These are phyloP conservation scores for Malassezia cuniculi DNA, from an alignment of 1,284 basidiomycete species.

Conservation along the genomic window DNA sequence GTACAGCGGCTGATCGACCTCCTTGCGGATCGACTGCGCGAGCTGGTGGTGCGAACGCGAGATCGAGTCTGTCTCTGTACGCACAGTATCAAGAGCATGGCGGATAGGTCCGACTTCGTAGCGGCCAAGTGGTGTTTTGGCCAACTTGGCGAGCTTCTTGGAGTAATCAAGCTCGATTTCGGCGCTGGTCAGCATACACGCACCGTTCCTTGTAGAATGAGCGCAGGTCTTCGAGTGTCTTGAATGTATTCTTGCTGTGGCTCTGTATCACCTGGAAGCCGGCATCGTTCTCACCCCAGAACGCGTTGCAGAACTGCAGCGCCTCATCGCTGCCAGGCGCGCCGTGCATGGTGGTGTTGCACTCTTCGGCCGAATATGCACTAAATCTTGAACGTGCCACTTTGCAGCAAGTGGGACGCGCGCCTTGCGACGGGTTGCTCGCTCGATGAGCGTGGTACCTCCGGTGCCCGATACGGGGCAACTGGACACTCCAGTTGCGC, in stretches of 20 bases:
- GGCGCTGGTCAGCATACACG: conserved; percentile 50
- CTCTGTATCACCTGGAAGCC: conserved; percentile 82
- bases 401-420: not conserved
- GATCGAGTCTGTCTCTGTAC: conserved; percentile 71
- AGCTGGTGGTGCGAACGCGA: conserved; percentile 58
- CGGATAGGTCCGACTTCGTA: conserved; percentile 88
- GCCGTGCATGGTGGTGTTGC: conserved; percentile 4
- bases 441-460: too few relatives aligned
- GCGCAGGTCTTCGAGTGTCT: conserved; percentile 76
- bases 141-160: conserved; percentile 67
- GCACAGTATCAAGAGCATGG: conserved; percentile 62
- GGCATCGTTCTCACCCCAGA: conserved; percentile 63
- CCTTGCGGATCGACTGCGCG: conserved; percentile 61
- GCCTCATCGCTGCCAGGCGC: conserved; percentile 3
- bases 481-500: not conserved
- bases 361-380: conserved; percentile 5
- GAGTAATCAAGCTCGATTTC: conserved; percentile 89
- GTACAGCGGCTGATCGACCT: conserved; percentile 54
- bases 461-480: too few relatives aligned
- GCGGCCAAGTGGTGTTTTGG: conserved; percentile 63
- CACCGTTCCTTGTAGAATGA: conserved; percentile 73
- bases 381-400: not conserved
- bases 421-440: too few relatives aligned
- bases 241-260: conserved; percentile 67
- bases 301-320: conserved; percentile 82